Evolutionary conservation across 805 yeast species (phyloP).

Genomic region (Yamadazyma laniorum): DNA sequence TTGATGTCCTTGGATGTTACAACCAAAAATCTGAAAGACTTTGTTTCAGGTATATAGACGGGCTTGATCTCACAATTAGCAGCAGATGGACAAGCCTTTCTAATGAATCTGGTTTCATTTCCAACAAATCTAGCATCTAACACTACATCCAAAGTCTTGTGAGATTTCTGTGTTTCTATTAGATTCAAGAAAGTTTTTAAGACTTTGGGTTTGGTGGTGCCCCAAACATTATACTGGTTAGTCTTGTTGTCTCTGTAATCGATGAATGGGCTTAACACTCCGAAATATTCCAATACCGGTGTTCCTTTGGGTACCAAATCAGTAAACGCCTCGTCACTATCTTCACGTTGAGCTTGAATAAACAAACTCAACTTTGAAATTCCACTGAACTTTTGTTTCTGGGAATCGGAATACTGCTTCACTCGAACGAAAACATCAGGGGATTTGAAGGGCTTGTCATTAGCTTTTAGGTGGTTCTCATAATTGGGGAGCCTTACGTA

Average conservation of each 20-base stretch:
- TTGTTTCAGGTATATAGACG: constrained; percentile 39
- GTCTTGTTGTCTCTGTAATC: constrained; percentile 62
- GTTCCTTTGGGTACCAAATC: constrained; percentile 43
- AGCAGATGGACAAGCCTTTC: constrained; percentile 61
- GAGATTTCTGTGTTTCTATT: constrained; percentile 5
- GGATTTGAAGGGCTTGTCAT: constrained; percentile 21
- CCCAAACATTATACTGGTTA: constrained; percentile 78
- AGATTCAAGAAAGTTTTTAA: constrained; percentile 19
- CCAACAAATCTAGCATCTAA: constrained; percentile 83
- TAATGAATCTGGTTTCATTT: constrained; percentile 66
- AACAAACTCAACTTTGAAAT: constrained; percentile 67
- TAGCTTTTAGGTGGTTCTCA: constrained; percentile 29
- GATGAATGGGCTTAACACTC: constrained; percentile 67
- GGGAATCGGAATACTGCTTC: constrained; percentile 56
- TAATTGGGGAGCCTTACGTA: constrained; percentile 33
- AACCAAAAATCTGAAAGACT: constrained; percentile 50
- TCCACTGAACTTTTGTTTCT: constrained; percentile 62
- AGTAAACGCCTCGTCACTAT: constrained; percentile 7
- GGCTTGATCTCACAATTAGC: constrained; percentile 72
- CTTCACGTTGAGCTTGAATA: constrained; percentile 19
- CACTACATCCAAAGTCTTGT: constrained; percentile 49
- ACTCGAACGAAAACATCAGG: constrained; percentile 44
- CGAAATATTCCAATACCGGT: constrained; percentile 60
- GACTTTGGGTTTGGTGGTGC: constrained; percentile 52
- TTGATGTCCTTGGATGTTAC: constrained; percentile 54